These are phyloP conservation scores for Lindgomyces ingoldianus DNA, from an alignment of 495 filamentous ascomycete genomes.

Conservation along the genomic window DNA sequence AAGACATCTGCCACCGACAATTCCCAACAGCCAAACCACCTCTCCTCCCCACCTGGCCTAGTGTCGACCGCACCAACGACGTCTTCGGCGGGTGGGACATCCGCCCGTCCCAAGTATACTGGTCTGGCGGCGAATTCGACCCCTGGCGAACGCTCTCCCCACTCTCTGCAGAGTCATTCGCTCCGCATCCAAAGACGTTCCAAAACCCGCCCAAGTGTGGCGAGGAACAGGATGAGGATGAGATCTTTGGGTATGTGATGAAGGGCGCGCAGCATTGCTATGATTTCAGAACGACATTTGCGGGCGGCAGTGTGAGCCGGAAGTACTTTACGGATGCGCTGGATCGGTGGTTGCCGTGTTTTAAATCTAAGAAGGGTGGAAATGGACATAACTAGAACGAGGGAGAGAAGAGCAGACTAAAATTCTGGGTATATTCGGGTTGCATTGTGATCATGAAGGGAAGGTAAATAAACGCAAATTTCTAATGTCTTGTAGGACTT, in stretches of 20 bases:
- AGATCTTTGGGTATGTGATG: slow-evolving; percentile 57
- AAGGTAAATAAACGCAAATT: not conserved
- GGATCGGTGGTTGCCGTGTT: slow-evolving; percentile 54
- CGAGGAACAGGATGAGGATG: slow-evolving; percentile 42
- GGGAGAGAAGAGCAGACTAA: not conserved
- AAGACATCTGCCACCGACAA: slow-evolving; percentile 54
- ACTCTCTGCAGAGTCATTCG: slow-evolving; percentile 50
- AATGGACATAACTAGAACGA: not conserved
- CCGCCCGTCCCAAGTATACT: slow-evolving; percentile 60
- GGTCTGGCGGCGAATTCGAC: slow-evolving; percentile 58
- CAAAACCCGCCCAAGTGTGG: slow-evolving; percentile 52
- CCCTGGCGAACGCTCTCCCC: slow-evolving; percentile 59
- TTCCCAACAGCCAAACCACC: slow-evolving; percentile 53
- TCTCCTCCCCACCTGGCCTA: slow-evolving; percentile 50
- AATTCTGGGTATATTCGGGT: not conserved
- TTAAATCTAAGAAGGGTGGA: slow-evolving; percentile 2
- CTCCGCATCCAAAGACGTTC: slow-evolving; percentile 42
- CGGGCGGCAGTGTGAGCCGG: slow-evolving; percentile 42
- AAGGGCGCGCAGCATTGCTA: slow-evolving; percentile 54
- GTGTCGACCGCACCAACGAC: slow-evolving; percentile 46
- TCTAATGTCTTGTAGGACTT: too few relatives aligned
- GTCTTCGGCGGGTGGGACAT: slow-evolving; percentile 58
- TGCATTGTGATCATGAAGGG: not conserved
- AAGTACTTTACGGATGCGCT: slow-evolving; percentile 49
- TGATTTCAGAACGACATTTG: slow-evolving; percentile 49